phyloP scores from a whole-genome alignment of 1,284 basidiomycete genomes.

The Agaricales sp. region DNA sequence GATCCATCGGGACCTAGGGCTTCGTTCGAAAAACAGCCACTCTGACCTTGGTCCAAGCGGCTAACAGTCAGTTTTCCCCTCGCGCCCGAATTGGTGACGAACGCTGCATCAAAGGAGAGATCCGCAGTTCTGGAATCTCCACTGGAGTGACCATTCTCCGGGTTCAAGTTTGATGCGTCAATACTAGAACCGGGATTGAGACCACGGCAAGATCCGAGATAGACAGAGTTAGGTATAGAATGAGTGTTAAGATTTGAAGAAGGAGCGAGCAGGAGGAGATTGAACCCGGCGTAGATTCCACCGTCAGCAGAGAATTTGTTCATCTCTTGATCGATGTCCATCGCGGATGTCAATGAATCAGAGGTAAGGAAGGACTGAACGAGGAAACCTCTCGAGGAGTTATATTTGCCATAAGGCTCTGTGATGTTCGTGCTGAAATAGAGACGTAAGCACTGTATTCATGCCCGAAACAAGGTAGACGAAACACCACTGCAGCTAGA shows the following conservation, averaged over 20 bases:
- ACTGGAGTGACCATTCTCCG: neutral
- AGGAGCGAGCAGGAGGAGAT: constrained; percentile 52
- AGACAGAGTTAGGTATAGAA: neutral
- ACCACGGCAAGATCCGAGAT: too few relatives aligned
- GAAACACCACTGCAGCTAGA: constrained; percentile 8
- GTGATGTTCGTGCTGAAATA: constrained; percentile 67
- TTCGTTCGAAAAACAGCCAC: neutral
- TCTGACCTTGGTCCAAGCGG: neutral
- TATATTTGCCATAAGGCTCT: constrained; percentile 37
- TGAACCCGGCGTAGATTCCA: constrained; percentile 64
- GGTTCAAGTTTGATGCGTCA: neutral
- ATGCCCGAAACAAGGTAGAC: constrained; percentile 8
- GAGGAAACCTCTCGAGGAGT: constrained; percentile 56
- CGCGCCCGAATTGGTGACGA: neutral
- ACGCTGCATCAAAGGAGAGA: neutral
- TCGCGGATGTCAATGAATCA: constrained; percentile 22
- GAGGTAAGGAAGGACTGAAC: constrained; percentile 56
- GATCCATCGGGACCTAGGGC: neutral
- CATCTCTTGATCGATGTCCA: constrained; percentile 33
- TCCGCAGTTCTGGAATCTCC: neutral
- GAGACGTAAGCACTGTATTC: constrained; percentile 11
- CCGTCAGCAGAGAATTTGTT: constrained; percentile 32
- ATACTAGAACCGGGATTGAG: neutral
- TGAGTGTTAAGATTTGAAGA: constrained; percentile 15
- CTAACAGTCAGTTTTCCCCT: neutral